A percentile compares a stretch with the other conserved stretches of the same genome.
Evolutionary conservation across 352 stramenopile species (phyloP).

Genomic region (Phytopythium montanum): DNA sequence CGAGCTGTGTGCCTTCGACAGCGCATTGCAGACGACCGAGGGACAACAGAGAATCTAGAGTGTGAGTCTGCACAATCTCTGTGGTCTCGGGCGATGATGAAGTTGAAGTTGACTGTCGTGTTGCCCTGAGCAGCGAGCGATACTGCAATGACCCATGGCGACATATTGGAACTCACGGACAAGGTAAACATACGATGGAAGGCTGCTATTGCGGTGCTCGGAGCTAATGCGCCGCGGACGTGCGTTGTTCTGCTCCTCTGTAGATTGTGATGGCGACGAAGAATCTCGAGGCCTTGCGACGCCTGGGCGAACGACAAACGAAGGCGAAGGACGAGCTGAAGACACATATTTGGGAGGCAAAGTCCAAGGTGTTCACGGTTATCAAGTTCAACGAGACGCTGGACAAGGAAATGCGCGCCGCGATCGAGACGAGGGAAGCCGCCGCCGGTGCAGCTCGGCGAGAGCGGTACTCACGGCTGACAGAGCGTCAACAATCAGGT

Average conservation of each 20-base stretch:
- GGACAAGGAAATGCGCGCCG: neutral
- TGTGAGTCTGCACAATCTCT: neutral
- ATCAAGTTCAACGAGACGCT: constrained; percentile 5
- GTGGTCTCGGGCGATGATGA: neutral
- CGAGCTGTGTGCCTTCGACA: neutral
- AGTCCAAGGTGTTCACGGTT: neutral
- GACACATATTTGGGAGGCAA: neutral
- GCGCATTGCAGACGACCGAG: neutral
- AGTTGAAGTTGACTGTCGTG: neutral
- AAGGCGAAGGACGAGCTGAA: neutral
- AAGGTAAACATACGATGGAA: neutral
- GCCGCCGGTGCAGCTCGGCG: neutral
- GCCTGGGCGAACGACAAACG: neutral
- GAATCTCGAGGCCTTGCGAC: constrained; percentile 4
- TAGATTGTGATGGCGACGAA: constrained; percentile 7
- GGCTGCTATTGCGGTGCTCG: neutral
- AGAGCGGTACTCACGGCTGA: neutral
- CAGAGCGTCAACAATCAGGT: constrained; percentile 3
- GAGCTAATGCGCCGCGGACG: neutral
- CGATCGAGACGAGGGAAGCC: neutral
- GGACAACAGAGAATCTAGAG: neutral
- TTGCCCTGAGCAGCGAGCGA: neutral
- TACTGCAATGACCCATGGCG: neutral
- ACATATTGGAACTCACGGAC: neutral
- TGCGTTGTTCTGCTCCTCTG: neutral